Evolutionary conservation across 2,329 filamentous ascomycete genomes (phyloP).

Genomic region (Alternaria ethzedia): DNA sequence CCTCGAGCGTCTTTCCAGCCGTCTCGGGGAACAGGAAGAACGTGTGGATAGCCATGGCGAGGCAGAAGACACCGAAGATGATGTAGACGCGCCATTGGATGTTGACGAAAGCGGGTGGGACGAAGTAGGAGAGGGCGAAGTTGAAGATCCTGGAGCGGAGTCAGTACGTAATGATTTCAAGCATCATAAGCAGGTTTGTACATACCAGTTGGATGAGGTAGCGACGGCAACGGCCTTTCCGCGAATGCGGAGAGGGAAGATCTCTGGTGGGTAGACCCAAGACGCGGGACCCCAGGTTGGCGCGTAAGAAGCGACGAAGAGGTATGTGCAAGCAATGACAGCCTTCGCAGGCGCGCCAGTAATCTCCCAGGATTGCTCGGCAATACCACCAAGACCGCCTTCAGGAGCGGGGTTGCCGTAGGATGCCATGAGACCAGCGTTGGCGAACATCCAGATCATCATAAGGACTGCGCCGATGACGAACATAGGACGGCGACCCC

Average conservation of each 20-base stretch:
- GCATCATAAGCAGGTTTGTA: background rate
- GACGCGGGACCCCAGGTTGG: slow-evolving; percentile 67
- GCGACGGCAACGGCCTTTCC: slow-evolving; percentile 68
- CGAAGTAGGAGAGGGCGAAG: slow-evolving; percentile 62
- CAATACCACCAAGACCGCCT: slow-evolving; percentile 50
- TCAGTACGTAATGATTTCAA: background rate
- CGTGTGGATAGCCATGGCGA: slow-evolving; percentile 71
- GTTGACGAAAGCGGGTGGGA: slow-evolving; percentile 64
- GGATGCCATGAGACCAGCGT: slow-evolving; percentile 66
- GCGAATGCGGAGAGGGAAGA: slow-evolving; percentile 67
- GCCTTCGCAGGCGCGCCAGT: slow-evolving; percentile 50
- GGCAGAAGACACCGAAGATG: slow-evolving; percentile 76
- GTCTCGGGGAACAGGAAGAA: slow-evolving; percentile 72
- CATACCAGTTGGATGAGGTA: slow-evolving; percentile 63
- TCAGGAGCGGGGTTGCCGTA: slow-evolving; percentile 58
- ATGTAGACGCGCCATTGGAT: slow-evolving; percentile 71
- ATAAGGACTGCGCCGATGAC: slow-evolving; percentile 71
- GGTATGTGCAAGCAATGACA: slow-evolving; percentile 73
- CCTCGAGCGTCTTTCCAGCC: slow-evolving; percentile 75
- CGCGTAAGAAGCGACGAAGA: slow-evolving; percentile 74
- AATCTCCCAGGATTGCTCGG: slow-evolving; percentile 52
- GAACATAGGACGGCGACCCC: slow-evolving; percentile 74
- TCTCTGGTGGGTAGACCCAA: slow-evolving; percentile 66
- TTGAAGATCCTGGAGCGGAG: slow-evolving; percentile 54
- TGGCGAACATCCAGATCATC: slow-evolving; percentile 67